These are phyloP conservation scores for Pseudocercospora musae DNA, from an alignment of 2,329 filamentous ascomycete species.

Conservation along the genomic window DNA sequence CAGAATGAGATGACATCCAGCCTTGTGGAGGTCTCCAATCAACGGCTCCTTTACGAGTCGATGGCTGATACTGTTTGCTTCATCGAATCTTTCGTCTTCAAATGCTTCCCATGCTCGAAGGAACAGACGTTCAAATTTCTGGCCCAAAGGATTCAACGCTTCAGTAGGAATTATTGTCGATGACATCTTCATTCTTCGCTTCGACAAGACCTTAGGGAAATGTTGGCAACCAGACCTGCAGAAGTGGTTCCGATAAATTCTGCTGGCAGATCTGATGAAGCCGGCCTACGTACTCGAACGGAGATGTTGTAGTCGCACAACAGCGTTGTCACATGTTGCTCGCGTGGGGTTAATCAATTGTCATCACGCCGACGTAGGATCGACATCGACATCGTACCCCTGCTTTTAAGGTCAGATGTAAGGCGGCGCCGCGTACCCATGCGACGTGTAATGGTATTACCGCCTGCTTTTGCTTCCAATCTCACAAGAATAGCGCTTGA, in stretches of 20 bases:
- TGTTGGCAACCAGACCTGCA: not conserved
- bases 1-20: slow-evolving; percentile 17
- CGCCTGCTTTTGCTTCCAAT: not conserved
- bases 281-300: not conserved
- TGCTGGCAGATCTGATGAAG: not conserved
- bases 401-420: not conserved
- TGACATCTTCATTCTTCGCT: not conserved
- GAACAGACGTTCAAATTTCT: slow-evolving; percentile 16
- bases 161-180: slow-evolving; percentile 12
- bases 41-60: slow-evolving; percentile 11
- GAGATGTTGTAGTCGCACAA: not conserved
- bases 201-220: not conserved
- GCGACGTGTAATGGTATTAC: not conserved
- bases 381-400: not conserved
- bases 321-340: not conserved
- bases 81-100: slow-evolving; percentile 10
- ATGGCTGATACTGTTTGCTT: slow-evolving; percentile 12
- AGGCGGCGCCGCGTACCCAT: not conserved
- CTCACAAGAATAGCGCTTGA: not conserved
- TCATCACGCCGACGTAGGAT: not conserved
- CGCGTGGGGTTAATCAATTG: not conserved
- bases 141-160: slow-evolving; percentile 14
- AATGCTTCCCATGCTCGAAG: slow-evolving; percentile 16
- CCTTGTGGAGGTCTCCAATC: slow-evolving; percentile 16
- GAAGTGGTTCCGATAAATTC: no score